Evolutionary conservation across 2,329 filamentous ascomycete genomes (phyloP).

Genomic region (Aspergillus tamarii): DNA sequence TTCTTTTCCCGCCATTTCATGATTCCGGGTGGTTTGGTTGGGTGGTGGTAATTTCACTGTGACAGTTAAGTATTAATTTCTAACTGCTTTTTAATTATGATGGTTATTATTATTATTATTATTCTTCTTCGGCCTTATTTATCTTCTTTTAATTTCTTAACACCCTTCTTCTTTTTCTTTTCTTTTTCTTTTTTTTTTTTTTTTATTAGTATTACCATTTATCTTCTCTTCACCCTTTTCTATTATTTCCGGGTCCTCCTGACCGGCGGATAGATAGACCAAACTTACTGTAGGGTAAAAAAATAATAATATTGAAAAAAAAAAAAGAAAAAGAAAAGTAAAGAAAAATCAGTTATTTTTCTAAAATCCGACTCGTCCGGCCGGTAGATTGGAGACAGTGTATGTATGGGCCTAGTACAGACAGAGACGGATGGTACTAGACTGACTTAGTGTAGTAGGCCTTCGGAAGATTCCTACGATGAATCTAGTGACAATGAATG

Average conservation of each 20-base stretch:
- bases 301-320: not conserved
- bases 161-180: no score
- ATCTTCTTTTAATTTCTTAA: not conserved
- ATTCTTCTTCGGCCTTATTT: not conserved
- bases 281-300: not conserved
- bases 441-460: not conserved
- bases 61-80: conserved; percentile 6
- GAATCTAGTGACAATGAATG: not conserved
- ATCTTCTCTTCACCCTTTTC: not conserved
- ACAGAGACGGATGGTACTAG: not conserved
- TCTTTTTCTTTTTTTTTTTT: not conserved
- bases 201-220: not conserved
- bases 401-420: not conserved
- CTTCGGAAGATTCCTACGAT: conserved; percentile 1
- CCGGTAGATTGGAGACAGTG: not conserved
- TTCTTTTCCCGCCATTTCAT: not conserved
- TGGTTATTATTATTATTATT: not conserved
- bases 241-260: conserved; percentile 9
- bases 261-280: not conserved
- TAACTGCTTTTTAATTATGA: not conserved
- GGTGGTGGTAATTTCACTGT: conserved; percentile 1
- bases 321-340: conserved; percentile 1
- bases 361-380: conserved; percentile 1
- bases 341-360: not conserved
- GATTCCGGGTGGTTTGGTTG: conserved; percentile 3